Conservation (phyloP, 2,329 filamentous ascomycete genomes). For the Fusarium dlaminii region DNA sequence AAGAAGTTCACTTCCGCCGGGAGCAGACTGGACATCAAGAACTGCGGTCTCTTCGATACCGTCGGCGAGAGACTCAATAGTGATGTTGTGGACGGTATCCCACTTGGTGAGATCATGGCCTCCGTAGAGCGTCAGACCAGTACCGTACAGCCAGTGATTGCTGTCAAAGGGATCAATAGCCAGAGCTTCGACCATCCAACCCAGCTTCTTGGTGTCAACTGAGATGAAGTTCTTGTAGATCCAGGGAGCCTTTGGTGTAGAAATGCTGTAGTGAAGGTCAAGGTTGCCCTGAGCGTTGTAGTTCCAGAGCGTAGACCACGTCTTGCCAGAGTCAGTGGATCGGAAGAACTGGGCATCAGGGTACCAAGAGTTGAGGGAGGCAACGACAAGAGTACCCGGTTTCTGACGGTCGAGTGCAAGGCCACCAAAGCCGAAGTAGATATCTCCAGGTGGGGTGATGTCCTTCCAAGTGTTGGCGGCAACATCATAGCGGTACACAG, state of each 20-base stretch:
- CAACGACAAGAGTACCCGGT: constrained; percentile 66
- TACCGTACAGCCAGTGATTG: constrained; percentile 70
- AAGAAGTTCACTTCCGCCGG: constrained; percentile 61
- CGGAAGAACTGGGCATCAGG: constrained; percentile 66
- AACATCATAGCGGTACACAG: constrained; percentile 65
- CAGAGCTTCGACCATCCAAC: constrained; percentile 70
- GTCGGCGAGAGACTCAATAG: constrained; percentile 60
- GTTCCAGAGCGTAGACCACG: constrained; percentile 64
- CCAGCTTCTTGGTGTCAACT: constrained; percentile 59
- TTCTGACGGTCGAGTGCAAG: constrained; percentile 62
- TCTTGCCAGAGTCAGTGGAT: constrained; percentile 63
- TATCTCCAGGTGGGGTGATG: constrained; percentile 63
- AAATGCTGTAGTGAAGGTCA: constrained; percentile 57
- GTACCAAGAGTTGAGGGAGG: constrained; percentile 67
- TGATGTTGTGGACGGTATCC: constrained; percentile 60
- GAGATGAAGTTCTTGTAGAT: constrained; percentile 60
- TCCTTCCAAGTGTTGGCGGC: constrained; percentile 59
- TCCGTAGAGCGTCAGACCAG: constrained; percentile 64
- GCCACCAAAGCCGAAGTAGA: constrained; percentile 66
- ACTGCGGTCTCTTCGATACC: constrained; percentile 66
- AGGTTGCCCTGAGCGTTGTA: constrained; percentile 58
- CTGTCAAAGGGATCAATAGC: constrained; percentile 68
- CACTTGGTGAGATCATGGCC: constrained; percentile 65
- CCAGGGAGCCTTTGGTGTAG: constrained; percentile 62
- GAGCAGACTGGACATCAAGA: constrained; percentile 58